phyloP scores from a whole-genome alignment of 371 early-diverging fungal genomes.

The Lichtheimia hyalospora region DNA sequence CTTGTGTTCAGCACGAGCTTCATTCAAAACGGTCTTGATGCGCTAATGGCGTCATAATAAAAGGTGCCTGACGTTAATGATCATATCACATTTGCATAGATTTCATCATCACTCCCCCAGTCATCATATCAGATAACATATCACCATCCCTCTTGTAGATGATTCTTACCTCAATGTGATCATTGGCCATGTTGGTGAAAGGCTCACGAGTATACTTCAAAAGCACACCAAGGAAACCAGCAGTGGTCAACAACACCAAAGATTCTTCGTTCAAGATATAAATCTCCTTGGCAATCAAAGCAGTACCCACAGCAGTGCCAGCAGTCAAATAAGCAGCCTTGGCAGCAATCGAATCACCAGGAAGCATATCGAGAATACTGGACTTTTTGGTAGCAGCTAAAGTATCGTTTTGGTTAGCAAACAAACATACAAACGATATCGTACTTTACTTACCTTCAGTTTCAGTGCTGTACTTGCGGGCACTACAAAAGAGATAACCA shows the following conservation, averaged over 20 bases:
- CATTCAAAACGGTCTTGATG: constrained; percentile 76
- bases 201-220: constrained; percentile 83
- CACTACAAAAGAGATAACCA: constrained; percentile 13
- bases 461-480: constrained; percentile 41
- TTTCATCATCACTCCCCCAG: neutral
- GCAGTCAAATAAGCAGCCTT: constrained; percentile 90
- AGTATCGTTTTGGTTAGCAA: neutral
- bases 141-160: too few species aligned
- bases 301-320: constrained; percentile 83
- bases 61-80: neutral
- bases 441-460: constrained; percentile 25
- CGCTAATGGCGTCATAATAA: constrained; percentile 34
- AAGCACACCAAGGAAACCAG: constrained; percentile 75
- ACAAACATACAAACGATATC: neutral
- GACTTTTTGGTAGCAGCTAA: constrained; percentile 70
- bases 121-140: neutral
- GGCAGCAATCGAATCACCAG: constrained; percentile 85
- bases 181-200: constrained; percentile 85
- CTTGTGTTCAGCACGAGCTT: constrained; percentile 93
- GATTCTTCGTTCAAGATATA: constrained; percentile 95
- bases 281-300: constrained; percentile 93
- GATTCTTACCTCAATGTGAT: constrained; percentile 64
- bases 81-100: neutral
- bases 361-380: constrained; percentile 88
- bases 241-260: constrained; percentile 74